phyloP scores from a whole-genome alignment of 2,329 filamentous ascomycete species.

The Neopestalotiopsis sp. region DNA sequence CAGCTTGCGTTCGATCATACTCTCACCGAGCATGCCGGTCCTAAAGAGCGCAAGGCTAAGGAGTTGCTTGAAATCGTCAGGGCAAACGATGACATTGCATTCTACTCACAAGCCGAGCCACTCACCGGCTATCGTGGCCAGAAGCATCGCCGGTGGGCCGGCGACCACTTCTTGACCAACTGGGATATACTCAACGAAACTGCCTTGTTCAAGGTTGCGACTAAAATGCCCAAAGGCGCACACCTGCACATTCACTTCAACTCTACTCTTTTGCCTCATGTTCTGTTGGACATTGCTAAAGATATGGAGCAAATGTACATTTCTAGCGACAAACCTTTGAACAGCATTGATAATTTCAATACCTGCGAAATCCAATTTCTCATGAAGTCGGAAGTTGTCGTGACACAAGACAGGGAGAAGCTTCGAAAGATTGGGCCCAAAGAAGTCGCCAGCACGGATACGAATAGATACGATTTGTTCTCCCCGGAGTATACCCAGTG shows the following conservation, averaged over 20 bases:
- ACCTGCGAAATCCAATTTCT: conserved; percentile 68
- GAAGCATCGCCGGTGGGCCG: conserved; percentile 49
- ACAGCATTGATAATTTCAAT: conserved; percentile 47
- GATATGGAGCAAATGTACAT: conserved; percentile 72
- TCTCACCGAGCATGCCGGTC: conserved; percentile 19
- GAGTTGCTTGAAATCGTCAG: conserved; percentile 14
- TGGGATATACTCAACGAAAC: conserved; percentile 60
- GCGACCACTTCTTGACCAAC: conserved; percentile 66
- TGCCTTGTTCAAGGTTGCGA: conserved; percentile 60
- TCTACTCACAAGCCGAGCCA: conserved; percentile 20
- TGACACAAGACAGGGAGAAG: not conserved
- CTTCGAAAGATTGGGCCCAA: not conserved
- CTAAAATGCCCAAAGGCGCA: conserved; percentile 70
- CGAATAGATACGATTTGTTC: not conserved
- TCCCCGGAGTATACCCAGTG: not conserved
- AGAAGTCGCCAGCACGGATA: not conserved
- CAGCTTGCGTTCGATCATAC: conserved; percentile 14
- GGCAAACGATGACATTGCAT: conserved; percentile 25
- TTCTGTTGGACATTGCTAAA: conserved; percentile 62
- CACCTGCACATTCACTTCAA: conserved; percentile 82
- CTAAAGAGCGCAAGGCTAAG: conserved; percentile 23
- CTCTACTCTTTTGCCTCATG: conserved; percentile 67
- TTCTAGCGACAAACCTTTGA: conserved; percentile 62
- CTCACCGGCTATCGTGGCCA: conserved; percentile 40
- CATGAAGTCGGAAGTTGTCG: conserved; percentile 38